Conservation (phyloP, 2,329 filamentous ascomycete species). For the Fusarium camptoceras region DNA sequence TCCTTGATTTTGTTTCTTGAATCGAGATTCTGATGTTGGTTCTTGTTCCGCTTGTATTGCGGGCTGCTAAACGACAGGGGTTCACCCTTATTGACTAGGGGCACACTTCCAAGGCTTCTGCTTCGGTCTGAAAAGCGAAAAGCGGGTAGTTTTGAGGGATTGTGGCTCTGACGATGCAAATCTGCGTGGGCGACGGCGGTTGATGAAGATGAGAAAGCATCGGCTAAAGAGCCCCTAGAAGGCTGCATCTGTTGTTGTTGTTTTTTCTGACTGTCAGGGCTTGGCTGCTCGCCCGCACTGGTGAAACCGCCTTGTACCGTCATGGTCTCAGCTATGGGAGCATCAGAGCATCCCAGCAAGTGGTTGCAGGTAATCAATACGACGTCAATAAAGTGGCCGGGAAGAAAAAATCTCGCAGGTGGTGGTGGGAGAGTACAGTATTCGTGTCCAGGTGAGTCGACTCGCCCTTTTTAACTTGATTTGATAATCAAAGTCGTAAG, state of each 20-base stretch:
- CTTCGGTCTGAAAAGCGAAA: conserved; percentile 65
- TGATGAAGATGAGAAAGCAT: conserved; percentile 29
- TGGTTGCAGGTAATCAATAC: conserved; percentile 34
- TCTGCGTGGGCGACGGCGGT: conserved; percentile 49
- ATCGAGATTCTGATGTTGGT: conserved; percentile 35
- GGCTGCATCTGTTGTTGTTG: conserved; percentile 1
- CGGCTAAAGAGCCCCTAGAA: conserved; percentile 15
- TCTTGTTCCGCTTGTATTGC: conserved; percentile 29
- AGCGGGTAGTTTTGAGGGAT: conserved; percentile 66
- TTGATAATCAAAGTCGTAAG: conserved; percentile 1
- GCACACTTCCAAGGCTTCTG: conserved; percentile 40
- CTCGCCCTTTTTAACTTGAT: neutral
- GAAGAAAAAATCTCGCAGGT: conserved; percentile 10
- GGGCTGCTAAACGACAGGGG: conserved; percentile 31
- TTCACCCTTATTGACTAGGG: conserved; percentile 39
- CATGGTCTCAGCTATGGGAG: conserved; percentile 44
- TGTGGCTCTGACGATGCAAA: conserved; percentile 64
- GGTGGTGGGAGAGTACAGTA: neutral
- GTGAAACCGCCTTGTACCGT: conserved; percentile 48
- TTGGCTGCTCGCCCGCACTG: conserved; percentile 42
- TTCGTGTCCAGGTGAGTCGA: conserved; percentile 1
- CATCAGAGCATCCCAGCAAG: conserved; percentile 46
- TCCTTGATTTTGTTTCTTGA: conserved; percentile 34
- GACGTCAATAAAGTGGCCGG: conserved; percentile 24
- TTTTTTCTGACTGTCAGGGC: conserved; percentile 37